These are phyloP conservation scores for Gryganskiella cystojenkinii DNA, from an alignment of 192 early-diverging fungal genomes.

Conservation along the genomic window DNA sequence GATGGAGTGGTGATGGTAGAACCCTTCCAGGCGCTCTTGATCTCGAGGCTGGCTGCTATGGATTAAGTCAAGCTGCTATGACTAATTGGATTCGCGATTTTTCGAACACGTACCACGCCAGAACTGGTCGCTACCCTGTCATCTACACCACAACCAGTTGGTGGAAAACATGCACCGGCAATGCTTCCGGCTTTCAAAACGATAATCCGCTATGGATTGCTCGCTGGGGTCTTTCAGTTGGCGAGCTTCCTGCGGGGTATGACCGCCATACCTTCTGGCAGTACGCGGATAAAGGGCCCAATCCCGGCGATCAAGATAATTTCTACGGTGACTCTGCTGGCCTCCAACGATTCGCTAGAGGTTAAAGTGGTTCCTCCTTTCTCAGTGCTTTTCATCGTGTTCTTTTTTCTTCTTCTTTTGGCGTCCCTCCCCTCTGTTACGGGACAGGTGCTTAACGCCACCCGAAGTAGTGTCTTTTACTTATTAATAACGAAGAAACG, in stretches of 20 bases:
- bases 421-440: too few relatives aligned
- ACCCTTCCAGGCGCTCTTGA: constrained; percentile 50
- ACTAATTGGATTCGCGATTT: constrained; percentile 39
- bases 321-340: constrained; percentile 24
- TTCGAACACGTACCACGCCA: constrained; percentile 34
- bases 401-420: too few relatives aligned
- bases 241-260: constrained; percentile 31
- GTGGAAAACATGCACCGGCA: constrained; percentile 46
- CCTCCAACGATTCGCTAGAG: constrained; percentile 14
- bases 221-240: constrained; percentile 17
- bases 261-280: constrained; percentile 32
- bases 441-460: too few relatives aligned
- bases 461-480: too few relatives aligned
- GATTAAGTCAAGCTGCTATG: constrained; percentile 33
- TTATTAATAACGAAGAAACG: too few relatives aligned
- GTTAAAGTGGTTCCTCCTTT: too few relatives aligned
- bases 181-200: constrained; percentile 23
- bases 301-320: constrained; percentile 27
- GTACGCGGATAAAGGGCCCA: constrained; percentile 21
- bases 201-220: constrained; percentile 50
- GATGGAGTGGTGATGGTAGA: constrained; percentile 46
- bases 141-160: constrained; percentile 52
- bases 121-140: constrained; percentile 35
- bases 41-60: constrained; percentile 37
- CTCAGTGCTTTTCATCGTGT: too few relatives aligned